Base-by-base conservation (phyloP, 768 basidiomycete species). In the Mycena leptocephala region DNA sequence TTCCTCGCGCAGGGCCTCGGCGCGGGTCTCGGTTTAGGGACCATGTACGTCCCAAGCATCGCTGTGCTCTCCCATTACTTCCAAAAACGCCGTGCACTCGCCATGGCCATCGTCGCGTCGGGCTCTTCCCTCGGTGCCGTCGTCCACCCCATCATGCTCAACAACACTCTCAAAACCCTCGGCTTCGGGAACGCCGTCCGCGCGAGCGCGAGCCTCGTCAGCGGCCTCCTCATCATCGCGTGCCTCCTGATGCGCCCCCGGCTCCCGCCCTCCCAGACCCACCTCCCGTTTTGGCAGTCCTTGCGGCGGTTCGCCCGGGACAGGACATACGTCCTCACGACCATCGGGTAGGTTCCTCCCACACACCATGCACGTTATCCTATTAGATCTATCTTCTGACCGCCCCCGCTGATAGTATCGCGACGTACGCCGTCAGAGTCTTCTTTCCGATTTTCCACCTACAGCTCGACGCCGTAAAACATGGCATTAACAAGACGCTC, bases 81-180 rank as follows among this genome's bases (percentile, higher is more conserved):
- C 32, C 43, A 62, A 22, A 26, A 20, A 3, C 85, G 87, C 22
- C 70, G 70, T 5, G 85, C 86, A 13, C 80, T 89, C 39, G 89
- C 88, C 0, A 89, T 89, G 82, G 85, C 89, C 18, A 80, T 90
- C 61, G 87, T 87, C n/a, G 86, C 87, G 0, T 85, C 88, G 2
- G 92, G 89, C 10, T 84, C 86, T 2, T 87, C 86, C 26, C 78
- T 89, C 22, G 89, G 90, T 9, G 88, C 89, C 24, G 83, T 88
- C 32, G 77, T 90, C 7, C 88, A 88, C 71, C 88, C 88, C 3
- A 86, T 89, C 74, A 84, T 90, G 83, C 77, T 92, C 26, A 90
- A 91, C 79, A 87, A 89, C 30, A 75, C 75, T 33, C 78, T 84
- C 62, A 81, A 81, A 18, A 39, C 41, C 3, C 82, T 87, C 28